phyloP scores from a whole-genome alignment of 75 land plant species.

The Chamaecyparis obtusa region DNA sequence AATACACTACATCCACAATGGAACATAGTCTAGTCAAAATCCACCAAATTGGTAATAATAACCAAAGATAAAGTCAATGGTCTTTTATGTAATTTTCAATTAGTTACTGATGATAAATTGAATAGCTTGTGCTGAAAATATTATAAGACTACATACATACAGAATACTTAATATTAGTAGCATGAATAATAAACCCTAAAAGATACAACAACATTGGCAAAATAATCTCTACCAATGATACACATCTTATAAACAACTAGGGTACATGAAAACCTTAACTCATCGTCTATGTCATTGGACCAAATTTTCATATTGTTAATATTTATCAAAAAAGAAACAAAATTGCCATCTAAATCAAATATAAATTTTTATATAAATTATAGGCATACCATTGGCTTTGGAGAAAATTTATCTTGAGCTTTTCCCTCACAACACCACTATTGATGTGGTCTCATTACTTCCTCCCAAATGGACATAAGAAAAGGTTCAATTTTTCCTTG shows the following conservation, averaged over 20 bases:
- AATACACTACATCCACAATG: background rate
- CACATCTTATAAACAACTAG: constrained; percentile 74
- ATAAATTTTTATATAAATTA: background rate
- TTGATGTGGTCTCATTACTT: constrained; percentile 79
- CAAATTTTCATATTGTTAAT: background rate
- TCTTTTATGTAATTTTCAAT: background rate
- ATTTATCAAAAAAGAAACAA: background rate
- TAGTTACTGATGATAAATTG: background rate
- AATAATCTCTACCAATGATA: background rate
- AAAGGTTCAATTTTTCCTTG: constrained; percentile 61
- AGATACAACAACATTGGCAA: background rate
- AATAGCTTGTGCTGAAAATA: no score
- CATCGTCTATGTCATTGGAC: constrained; percentile 21
- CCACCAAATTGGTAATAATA: background rate
- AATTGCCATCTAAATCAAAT: background rate
- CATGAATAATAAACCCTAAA: background rate
- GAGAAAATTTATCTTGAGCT: constrained; percentile 82
- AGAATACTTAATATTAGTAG: no score
- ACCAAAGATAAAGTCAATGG: background rate
- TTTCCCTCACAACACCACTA: constrained; percentile 87
- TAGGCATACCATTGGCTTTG: constrained; percentile 62
- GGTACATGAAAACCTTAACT: constrained; percentile 92
- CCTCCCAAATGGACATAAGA: constrained; percentile 90
- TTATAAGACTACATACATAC: no score
- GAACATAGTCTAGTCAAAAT: background rate